Evolutionary conservation across 2,329 filamentous ascomycete species (phyloP), one percentile per base, ranked within the genome.

Genomic region (Neofusicoccum cordaticola): DNA sequence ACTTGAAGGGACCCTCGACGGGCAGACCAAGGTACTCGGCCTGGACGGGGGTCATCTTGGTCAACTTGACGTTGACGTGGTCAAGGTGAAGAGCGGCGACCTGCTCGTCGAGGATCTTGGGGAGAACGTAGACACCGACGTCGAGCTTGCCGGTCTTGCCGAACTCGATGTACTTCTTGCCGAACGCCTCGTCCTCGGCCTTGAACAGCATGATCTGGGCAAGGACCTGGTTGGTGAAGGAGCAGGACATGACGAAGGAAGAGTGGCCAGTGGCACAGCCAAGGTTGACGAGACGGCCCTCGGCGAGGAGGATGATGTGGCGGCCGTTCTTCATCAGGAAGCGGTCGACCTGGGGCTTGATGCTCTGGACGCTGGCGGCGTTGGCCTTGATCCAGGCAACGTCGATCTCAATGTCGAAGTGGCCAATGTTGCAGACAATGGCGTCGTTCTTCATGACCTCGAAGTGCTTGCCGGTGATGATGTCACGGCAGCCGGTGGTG

Each of bases 241-340:
- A 98, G 90, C 95, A 99, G 75, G 93, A 97, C 95, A 99, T 98
- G 86, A 99, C 95, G 83, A 99, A 99, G 62, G 94, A 98, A 72
- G 93, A 97, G 90, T 99, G 95, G 73, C 95, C 95, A 70, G 95
- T 99, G 79, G 95, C 95, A 83, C 95, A 99, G 82, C 95, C 95
- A 74, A 99, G 87, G 90, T 99, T 99, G 85, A 99, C 95, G 71
- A 99, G 91, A 86, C 95, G 94, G 74, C 95, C 95, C 86, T 98
- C 95, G 69, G 95, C 95, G 70, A 99, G 89, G 75, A 99, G 93
- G 83, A 99, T 96, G 86, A 99, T 93, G 88, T 98, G 90, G 75
- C 91, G 90, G 83, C 95, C 95, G 83, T 80, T 95, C 81, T 90
- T 84, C 91, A 99, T 95, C 74, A 90, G 85, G 90, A 89, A 99